Evolutionary conservation across 352 stramenopile genomes (phyloP), one percentile per base, ranked within the genome.

Genomic region (Blastocystis sp.): DNA sequence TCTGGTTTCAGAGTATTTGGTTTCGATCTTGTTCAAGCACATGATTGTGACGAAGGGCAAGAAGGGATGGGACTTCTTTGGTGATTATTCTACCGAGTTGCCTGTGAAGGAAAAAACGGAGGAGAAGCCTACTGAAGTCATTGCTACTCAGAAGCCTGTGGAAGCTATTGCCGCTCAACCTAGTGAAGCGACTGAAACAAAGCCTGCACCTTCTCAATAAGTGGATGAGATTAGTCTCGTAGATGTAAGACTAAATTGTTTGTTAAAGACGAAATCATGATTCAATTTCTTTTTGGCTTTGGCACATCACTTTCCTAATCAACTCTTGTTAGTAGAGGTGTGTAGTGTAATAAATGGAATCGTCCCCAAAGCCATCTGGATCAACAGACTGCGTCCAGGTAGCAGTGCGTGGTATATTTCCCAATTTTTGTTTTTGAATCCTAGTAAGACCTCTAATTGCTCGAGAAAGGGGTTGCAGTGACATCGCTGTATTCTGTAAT

Each of bases 51-150:
- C 43, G 29, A 77, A 87, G 77, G 65, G 65, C 49, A 78, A 63
- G 59, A 87, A 87, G 65, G 57, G 27, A 27, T 83, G 71, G 71
- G 77, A 87, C 49, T 87, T 87, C 56, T 75, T 87, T 16, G 77
- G 77, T 14, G 59, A 78, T 46, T 87, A 87, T 24, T 46, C 27
- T 3, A 42, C 57, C 2, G 12, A 87, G 65, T n/a, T 87, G 11
- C 29, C 77, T 54, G 52, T 65, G 42, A 78, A 75, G 42, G 43
- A 39, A 21, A 32, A 56, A 11, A 75, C 69, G 11, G 29, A 54
- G 58, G 73, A 85, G 12, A 85, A 74, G 29, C 67, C 67, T 49
- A 29, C 14, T 54, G 67, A 65, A 35, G 14, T 54, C 3, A n/a
- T 12, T 27, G 43, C 12, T 5, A 56, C 29, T 12, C 11, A 74